These are phyloP conservation scores for Euphorbia pulcherrima DNA, from an alignment of 345 rosid species.

Conservation along the genomic window DNA sequence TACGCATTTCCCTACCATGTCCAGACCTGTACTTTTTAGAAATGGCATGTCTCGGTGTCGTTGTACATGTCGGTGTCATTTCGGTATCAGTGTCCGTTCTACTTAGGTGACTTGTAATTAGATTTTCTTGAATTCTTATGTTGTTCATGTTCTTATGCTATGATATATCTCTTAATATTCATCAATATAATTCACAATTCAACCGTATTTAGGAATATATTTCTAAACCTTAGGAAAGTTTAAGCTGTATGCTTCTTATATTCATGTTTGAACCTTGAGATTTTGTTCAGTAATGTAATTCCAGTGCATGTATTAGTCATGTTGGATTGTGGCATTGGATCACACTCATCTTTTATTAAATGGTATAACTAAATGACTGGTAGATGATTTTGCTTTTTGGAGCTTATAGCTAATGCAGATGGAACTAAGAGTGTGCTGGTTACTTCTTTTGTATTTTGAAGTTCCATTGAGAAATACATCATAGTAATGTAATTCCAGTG, in stretches of 20 bases:
- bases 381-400: not conserved
- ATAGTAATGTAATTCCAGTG: not conserved
- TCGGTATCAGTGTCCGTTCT: too few relatives aligned
- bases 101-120: not conserved
- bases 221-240: not conserved
- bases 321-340: not conserved
- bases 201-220: not conserved
- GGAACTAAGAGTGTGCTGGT: not conserved
- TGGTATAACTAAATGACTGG: not conserved
- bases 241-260: not conserved
- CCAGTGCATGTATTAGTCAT: not conserved
- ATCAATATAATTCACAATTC: not conserved
- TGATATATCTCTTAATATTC: not conserved
- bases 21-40: too few relatives aligned
- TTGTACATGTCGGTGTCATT: too few relatives aligned
- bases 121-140: not conserved
- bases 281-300: not conserved
- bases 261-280: not conserved
- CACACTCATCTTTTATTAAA: not conserved
- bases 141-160: not conserved
- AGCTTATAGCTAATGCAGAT: not conserved
- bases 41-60: too few relatives aligned
- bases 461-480: too few relatives aligned
- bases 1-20: too few relatives aligned
- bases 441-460: too few relatives aligned